A percentile compares a stretch with the other conserved stretches of the same genome.
Evolutionary conservation across 768 basidiomycete species (phyloP).

Genomic region (Ramaria sp.): DNA sequence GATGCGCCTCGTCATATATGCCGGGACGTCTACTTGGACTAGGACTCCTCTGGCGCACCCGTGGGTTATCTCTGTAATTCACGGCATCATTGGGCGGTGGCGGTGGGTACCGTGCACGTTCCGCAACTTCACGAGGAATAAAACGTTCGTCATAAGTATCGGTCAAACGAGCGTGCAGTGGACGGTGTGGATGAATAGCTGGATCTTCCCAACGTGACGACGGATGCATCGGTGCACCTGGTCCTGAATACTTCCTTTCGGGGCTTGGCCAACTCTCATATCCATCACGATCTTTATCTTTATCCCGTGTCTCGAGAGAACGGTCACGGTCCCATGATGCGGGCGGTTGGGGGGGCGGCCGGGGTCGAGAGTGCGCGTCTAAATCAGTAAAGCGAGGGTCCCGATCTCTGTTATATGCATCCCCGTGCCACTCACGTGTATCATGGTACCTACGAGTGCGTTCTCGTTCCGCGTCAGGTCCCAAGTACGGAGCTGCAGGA

Average conservation of each 20-base stretch:
- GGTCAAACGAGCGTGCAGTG: conserved; percentile 1
- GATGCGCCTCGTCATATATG: not conserved
- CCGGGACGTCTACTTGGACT: conserved; percentile 6
- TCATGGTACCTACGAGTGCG: conserved; percentile 1
- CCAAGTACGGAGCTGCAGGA: not conserved
- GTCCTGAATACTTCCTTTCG: not conserved
- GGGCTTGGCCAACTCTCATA: not conserved
- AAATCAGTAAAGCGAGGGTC: not conserved
- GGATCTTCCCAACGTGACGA: not conserved
- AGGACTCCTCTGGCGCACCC: conserved; percentile 5
- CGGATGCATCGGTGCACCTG: not conserved
- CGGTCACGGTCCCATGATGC: conserved; percentile 1
- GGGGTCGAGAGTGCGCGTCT: not conserved
- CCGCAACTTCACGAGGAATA: conserved; percentile 1
- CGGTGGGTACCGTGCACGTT: not conserved
- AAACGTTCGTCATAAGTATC: conserved; percentile 8
- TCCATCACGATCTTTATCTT: conserved; percentile 6
- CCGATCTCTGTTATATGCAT: not conserved
- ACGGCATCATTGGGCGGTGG: not conserved
- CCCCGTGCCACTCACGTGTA: not conserved
- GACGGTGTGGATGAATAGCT: not conserved
- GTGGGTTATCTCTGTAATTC: conserved; percentile 6
- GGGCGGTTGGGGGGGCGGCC: not conserved
- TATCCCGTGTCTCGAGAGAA: not conserved
- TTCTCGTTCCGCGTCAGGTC: not conserved